Conservation (phyloP, 1,284 basidiomycete genomes). For the Malassezia pachydermatis region DNA sequence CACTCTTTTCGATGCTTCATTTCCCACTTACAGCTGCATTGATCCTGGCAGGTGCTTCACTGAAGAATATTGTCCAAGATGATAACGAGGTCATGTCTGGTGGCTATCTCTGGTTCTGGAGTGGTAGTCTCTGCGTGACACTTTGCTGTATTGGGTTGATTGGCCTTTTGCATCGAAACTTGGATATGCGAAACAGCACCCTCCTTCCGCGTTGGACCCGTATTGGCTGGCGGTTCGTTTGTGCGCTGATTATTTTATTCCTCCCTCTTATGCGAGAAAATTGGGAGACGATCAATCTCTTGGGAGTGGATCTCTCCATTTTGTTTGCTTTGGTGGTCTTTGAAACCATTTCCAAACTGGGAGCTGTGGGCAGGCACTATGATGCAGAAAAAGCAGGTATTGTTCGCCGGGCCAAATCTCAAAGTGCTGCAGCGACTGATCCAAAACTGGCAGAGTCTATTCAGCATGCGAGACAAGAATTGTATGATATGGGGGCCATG, state of each 20-base stretch:
- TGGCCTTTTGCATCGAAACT: slow-evolving; percentile 33
- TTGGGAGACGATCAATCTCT: slow-evolving; percentile 26
- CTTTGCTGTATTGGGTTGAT: slow-evolving; percentile 31
- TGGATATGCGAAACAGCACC: slow-evolving; percentile 29
- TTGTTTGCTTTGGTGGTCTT: slow-evolving; percentile 28
- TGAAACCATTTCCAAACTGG: slow-evolving; percentile 44
- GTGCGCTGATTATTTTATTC: slow-evolving; percentile 23
- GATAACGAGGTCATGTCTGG: slow-evolving; percentile 17
- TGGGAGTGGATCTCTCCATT: slow-evolving; percentile 24
- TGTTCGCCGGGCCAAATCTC: slow-evolving; percentile 17
- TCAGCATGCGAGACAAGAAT: not conserved
- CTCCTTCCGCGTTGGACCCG: slow-evolving; percentile 29
- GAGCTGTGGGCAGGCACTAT: slow-evolving; percentile 30
- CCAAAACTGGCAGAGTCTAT: not conserved
- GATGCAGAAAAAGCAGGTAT: slow-evolving; percentile 25
- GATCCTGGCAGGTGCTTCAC: slow-evolving; percentile 28
- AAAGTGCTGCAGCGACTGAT: not conserved
- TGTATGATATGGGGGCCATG: not conserved
- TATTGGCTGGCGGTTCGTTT: slow-evolving; percentile 25
- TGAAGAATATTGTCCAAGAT: slow-evolving; percentile 23
- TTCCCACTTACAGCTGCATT: slow-evolving; percentile 41
- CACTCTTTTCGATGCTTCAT: slow-evolving; percentile 41
- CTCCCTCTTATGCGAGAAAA: slow-evolving; percentile 25
- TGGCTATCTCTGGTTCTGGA: slow-evolving; percentile 37
- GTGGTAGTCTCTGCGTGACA: slow-evolving; percentile 23